Evolutionary conservation across 176 grass and related monocot genomes (phyloP).

Genomic region (Tuctoria greenei): DNA sequence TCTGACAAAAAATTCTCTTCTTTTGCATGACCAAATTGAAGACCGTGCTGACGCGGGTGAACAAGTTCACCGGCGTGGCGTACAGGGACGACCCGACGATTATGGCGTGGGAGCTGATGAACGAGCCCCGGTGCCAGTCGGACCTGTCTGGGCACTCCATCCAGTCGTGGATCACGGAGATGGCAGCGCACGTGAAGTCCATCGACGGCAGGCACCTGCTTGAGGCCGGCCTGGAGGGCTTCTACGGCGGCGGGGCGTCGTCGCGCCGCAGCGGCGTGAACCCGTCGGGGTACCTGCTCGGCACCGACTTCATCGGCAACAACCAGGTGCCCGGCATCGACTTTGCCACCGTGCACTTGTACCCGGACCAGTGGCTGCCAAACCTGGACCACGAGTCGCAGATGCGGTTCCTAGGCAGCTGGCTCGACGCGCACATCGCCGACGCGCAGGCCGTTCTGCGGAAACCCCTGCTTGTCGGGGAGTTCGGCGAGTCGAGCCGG

Average conservation of each 20-base stretch:
- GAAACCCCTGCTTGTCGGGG: slow-evolving; percentile 78
- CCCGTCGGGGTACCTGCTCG: slow-evolving; percentile 59
- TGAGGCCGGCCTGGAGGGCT: slow-evolving; percentile 91
- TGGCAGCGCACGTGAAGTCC: slow-evolving; percentile 87
- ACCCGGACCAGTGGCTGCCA: slow-evolving; percentile 89
- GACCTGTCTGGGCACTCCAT: slow-evolving; percentile 69
- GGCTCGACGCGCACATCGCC: slow-evolving; percentile 76
- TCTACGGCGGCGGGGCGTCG: slow-evolving; percentile 66
- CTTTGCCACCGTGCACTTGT: slow-evolving; percentile 95
- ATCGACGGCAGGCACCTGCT: slow-evolving; percentile 81
- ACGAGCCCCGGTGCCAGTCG: slow-evolving; percentile 93
- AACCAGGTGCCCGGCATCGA: slow-evolving; percentile 71
- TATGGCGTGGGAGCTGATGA: slow-evolving; percentile 98
- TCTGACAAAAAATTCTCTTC: background rate
- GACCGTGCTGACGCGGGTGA: slow-evolving; percentile 76
- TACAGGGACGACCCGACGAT: slow-evolving; percentile 93
- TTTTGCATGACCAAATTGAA: slow-evolving; percentile 4
- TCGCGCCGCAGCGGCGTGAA: slow-evolving; percentile 31
- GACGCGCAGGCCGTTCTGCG: slow-evolving; percentile 51
- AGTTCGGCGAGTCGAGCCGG: slow-evolving; percentile 77
- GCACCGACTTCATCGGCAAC: slow-evolving; percentile 94
- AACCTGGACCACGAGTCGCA: slow-evolving; percentile 48
- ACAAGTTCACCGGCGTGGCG: slow-evolving; percentile 75
- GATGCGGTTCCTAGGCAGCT: slow-evolving; percentile 58
- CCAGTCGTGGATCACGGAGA: slow-evolving; percentile 88